Percentiles rank a stretch among this genome's conserved stretches.
phyloP scores from a whole-genome alignment of 345 rosid species.

The Isatis tinctoria region DNA sequence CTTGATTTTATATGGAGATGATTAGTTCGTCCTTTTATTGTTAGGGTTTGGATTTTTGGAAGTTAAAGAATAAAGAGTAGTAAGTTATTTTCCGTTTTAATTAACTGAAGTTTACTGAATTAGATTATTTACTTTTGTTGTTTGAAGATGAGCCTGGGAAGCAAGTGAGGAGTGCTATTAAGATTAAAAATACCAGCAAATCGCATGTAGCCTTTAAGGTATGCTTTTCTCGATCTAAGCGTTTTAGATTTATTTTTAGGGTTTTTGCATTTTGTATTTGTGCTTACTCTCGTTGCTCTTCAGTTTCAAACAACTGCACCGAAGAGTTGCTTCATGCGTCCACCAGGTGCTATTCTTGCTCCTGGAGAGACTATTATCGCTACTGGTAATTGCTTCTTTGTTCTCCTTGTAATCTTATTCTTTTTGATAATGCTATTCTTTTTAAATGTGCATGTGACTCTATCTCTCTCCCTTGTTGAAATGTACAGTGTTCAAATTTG shows the following conservation, averaged over 20 bases:
- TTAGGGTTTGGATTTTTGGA: not conserved
- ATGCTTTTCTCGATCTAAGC: not conserved
- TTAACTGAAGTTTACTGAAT: not conserved
- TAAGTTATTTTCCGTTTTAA: not conserved
- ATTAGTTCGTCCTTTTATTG: not conserved
- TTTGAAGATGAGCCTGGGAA: constrained; percentile 95
- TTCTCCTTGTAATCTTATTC: not conserved
- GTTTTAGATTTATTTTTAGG: not conserved
- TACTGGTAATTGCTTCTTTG: constrained; percentile 51
- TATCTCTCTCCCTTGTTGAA: not conserved
- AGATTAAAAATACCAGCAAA: constrained; percentile 89
- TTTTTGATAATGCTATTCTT: not conserved
- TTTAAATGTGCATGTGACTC: not conserved
- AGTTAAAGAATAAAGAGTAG: not conserved
- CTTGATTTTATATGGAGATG: not conserved
- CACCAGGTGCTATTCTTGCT: constrained; percentile 91
- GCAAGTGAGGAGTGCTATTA: constrained; percentile 94
- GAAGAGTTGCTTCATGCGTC: constrained; percentile 99
- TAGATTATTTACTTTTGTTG: not conserved
- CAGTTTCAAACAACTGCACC: constrained; percentile 99
- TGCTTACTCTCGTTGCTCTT: constrained; percentile 1
- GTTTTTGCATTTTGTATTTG: not conserved
- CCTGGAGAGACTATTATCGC: constrained; percentile 90
- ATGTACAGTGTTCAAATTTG: constrained; percentile 83
- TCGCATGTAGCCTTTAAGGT: constrained; percentile 96